Evolutionary conservation across 2,329 filamentous ascomycete genomes (phyloP), one percentile per base, ranked within the genome.

Genomic region (Huntiella decipiens): DNA sequence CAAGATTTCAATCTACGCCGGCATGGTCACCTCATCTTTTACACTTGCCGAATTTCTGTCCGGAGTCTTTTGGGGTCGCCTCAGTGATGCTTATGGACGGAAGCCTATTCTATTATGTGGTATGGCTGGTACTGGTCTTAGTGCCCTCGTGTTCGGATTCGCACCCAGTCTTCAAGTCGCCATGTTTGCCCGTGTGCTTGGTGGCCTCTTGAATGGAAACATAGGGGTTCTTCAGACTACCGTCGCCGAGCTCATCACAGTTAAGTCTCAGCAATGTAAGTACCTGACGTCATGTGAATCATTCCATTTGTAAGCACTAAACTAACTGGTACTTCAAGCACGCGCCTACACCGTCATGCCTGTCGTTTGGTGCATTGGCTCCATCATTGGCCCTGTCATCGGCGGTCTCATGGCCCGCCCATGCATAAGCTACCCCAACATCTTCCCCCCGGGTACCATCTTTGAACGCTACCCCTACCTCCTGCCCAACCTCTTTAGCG

Each of bases 301-400:
- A 33, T 17, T 4, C 8, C 8, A 7, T 38, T 15, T 47, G 56
- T 61, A 53, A 66, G 33, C 15, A 12, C 6, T 10, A 33, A 10
- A 55, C 38, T 42, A 44, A 45, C 32, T 13, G 35, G 4, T n/a
- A 15, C 43, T 45, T 45, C 48, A 51, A 86, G 82, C 87, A 54
- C 83, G 84, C 55, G 91, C 88, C 43, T 98, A 93, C 63, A 85
- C 88, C 10, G 87, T 96, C 54, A 95, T 98, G 86, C 91, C 91
- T 5, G 85, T 94, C 59, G 84, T 96, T 19, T 98, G 91, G 91
- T 95, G 87, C 58, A 71, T 98, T 57, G 91, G 91, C 55, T 94
- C 88, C 22, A 94, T 96, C 55, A 70, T 95, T 54, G 91, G 91
- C 32, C 87, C 88, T 41, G 82, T 83, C 58, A 81, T 96, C 57